Conservation (phyloP, 2,329 filamentous ascomycete genomes). For the Botryosphaeria dothidea region DNA sequence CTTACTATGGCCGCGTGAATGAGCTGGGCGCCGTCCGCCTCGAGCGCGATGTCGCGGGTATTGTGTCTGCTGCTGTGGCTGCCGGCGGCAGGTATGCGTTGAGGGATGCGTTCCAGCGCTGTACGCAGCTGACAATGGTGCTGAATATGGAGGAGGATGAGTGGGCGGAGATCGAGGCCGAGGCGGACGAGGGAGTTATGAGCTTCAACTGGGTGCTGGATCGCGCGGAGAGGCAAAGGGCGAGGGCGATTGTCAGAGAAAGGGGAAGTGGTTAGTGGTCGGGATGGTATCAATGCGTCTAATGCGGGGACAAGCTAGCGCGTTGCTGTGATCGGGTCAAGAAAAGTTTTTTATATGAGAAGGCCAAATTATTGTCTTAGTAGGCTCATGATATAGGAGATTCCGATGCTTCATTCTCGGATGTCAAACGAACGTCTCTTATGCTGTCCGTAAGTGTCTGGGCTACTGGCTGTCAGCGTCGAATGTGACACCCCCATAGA, state of each 20-base stretch:
- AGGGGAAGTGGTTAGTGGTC: too few relatives aligned
- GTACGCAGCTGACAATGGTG: constrained; percentile 78
- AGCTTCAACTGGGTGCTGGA: constrained; percentile 72
- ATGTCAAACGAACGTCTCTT: too few relatives aligned
- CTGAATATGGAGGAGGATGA: constrained; percentile 96
- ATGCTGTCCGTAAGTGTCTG: too few relatives aligned
- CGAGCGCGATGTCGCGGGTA: constrained; percentile 78
- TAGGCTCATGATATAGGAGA: too few relatives aligned
- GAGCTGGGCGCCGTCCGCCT: constrained; percentile 79
- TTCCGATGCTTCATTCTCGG: too few relatives aligned
- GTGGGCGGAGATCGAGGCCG: constrained; percentile 72
- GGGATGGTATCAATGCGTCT: too few relatives aligned
- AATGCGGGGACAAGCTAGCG: too few relatives aligned
- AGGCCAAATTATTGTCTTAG: too few relatives aligned
- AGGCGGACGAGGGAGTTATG: constrained; percentile 46
- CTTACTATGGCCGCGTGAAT: constrained; percentile 75
- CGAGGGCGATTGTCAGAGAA: constrained; percentile 65
- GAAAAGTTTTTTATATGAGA: background rate
- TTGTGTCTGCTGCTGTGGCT: constrained; percentile 65
- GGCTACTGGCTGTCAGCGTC: too few relatives aligned
- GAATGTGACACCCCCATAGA: too few relatives aligned
- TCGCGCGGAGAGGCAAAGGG: constrained; percentile 71
- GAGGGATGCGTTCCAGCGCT: constrained; percentile 73
- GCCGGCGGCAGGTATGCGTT: constrained; percentile 73
- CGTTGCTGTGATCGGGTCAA: background rate